Evolutionary conservation across 2,329 filamentous ascomycete species (phyloP), one percentile per base, ranked within the genome.

Genomic region (Whalleya microplaca): DNA sequence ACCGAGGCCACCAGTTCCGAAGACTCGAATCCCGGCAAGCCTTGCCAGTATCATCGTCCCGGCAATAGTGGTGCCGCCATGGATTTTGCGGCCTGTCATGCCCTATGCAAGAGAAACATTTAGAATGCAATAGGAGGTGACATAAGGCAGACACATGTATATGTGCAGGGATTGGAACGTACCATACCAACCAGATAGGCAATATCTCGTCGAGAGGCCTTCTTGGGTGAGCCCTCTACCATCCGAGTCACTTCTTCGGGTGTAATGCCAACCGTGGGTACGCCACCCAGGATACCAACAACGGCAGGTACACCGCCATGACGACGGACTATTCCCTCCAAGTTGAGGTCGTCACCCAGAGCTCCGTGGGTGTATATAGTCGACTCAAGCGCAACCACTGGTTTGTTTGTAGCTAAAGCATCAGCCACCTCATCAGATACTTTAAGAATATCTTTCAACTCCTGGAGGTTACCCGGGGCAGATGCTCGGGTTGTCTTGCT

Each of bases 331-430:
- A 96, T 81, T 12, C 87, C 86, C 69, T 97, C 91, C 57, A 98
- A 84, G 45, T 88, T 83, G 19, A 85, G 76, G 45, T 83, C 80
- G 32, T 86, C 84, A n/a, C 91, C 91, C 14, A 99, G 80, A 20
- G 89, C 87, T 41, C 92, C 93, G 75, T 99, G 95, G 1, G 95
- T 99, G 75, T 99, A 98, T 66, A 99, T 98, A 3, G 95, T 96
- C 1, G 91, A 92, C 75, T 99, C 95, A 3, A 99, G 82, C 16
- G 94, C 95, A 10, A 99, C 93, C 3, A 99, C 88, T 0, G 95
- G 94, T 67, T 86, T 87, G 54, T 87, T 86, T 12, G 85, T 83
- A 42, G 84, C 80, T 46, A 97, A 73, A 41, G 93, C 94, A 70
- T 92, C 86, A 50, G 81, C 79, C 12, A 99, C 88, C 74, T 98